Percentiles rank a stretch among this genome's conserved stretches.
phyloP scores from a whole-genome alignment of 441 rosid species.

The Cnidoscolus chayamansa region DNA sequence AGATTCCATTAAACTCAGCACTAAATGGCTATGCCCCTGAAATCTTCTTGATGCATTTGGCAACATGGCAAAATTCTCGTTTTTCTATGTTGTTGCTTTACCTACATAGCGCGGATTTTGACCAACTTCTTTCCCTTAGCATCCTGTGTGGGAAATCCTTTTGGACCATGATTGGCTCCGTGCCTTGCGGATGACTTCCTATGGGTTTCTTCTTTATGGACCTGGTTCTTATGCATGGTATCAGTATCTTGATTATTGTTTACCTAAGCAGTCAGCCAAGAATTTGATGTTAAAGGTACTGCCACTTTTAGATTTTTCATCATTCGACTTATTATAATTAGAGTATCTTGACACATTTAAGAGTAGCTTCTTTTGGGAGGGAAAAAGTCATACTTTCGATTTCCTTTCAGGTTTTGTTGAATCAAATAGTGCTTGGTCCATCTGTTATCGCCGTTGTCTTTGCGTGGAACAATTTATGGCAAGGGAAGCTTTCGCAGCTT shows the following conservation, averaged over 20 bases:
- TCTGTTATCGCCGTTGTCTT: conserved; percentile 79
- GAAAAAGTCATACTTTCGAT: not conserved
- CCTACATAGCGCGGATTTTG: conserved; percentile 17
- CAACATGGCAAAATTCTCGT: not conserved
- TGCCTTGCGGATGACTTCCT: conserved; percentile 80
- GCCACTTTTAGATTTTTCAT: not conserved
- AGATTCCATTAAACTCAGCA: too few species aligned
- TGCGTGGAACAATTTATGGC: conserved; percentile 93
- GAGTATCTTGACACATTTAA: conserved; percentile 2
- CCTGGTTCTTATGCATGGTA: conserved; percentile 93
- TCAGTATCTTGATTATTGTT: conserved; percentile 57
- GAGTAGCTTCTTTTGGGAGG: not conserved
- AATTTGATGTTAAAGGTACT: conserved; percentile 72
- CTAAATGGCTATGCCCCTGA: not conserved
- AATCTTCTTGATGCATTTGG: conserved; percentile 4
- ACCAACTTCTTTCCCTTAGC: conserved; percentile 35
- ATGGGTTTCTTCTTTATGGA: conserved; percentile 82
- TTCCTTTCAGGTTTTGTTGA: conserved; percentile 61
- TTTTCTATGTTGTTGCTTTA: not conserved
- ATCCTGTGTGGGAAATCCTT: conserved; percentile 36
- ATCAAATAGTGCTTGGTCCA: conserved; percentile 88
- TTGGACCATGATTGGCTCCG: conserved; percentile 76
- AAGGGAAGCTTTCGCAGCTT: conserved; percentile 65
- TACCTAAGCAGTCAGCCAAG: conserved; percentile 58
- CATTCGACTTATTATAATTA: not conserved